A percentile compares a stretch with the other conserved stretches of the same genome.
These are phyloP conservation scores for Suhomyces guaymorum DNA, from an alignment of 1,139 yeast genomes.

Conservation along the genomic window DNA sequence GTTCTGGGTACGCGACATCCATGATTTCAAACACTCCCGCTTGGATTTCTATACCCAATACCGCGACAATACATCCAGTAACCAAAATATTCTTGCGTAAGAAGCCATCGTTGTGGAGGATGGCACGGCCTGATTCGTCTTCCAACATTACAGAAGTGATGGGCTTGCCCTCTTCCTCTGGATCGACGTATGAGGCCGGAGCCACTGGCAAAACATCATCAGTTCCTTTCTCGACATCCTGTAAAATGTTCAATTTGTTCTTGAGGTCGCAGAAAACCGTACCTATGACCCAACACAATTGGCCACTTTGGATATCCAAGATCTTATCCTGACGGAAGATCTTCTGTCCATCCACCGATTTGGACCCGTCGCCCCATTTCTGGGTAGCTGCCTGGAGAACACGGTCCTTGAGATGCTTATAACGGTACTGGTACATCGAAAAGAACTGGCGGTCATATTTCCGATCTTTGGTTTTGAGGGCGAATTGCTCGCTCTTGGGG, in stretches of 20 bases:
- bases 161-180: conserved; percentile 13
- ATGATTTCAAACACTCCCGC: conserved; percentile 85
- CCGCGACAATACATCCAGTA: conserved; percentile 85
- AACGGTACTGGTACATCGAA: conserved; percentile 67
- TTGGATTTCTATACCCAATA: conserved; percentile 80
- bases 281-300: conserved; percentile 88
- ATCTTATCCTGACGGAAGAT: conserved; percentile 58
- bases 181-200: conserved; percentile 30
- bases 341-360: conserved; percentile 34
- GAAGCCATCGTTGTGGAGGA: conserved; percentile 65
- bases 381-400: conserved; percentile 47
- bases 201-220: conserved; percentile 52
- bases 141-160: conserved; percentile 75
- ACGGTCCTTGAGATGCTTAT: conserved; percentile 53
- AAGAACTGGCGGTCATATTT: conserved; percentile 73
- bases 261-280: conserved; percentile 83
- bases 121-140: conserved; percentile 90
- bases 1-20: conserved; percentile 72
- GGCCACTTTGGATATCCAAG: conserved; percentile 68
- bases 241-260: conserved; percentile 79
- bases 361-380: conserved; percentile 51
- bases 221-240: conserved; percentile 67
- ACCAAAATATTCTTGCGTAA: conserved; percentile 55
- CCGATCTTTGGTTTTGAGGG: conserved; percentile 24
- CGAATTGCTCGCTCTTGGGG: conserved; percentile 10